Evolutionary conservation across 139 green algal genomes (phyloP).

Genomic region (Dunaliella sp.): DNA sequence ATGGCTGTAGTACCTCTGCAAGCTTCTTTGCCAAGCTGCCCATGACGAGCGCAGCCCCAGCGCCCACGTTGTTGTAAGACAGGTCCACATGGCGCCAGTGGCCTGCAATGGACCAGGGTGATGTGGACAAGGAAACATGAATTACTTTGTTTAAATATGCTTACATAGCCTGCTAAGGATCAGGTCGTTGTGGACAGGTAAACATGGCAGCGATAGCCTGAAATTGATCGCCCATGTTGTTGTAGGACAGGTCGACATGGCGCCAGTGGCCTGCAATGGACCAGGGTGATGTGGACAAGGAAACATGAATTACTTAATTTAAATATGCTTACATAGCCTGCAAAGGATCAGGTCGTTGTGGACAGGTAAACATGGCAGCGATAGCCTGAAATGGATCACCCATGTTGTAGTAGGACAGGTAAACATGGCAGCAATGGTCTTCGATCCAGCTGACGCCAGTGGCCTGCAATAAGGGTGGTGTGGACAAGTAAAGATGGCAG

Average conservation of each 20-base stretch:
- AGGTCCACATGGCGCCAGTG: conserved; percentile 35
- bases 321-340: no score
- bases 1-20: conserved; percentile 15
- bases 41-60: conserved; percentile 21
- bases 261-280: conserved; percentile 29
- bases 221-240: conserved; percentile 40
- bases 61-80: conserved; percentile 39
- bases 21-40: conserved; percentile 18
- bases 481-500: background rate
- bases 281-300: background rate
- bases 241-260: conserved; percentile 35
- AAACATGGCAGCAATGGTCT: conserved; percentile 31
- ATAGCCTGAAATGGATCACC: no score
- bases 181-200: no score
- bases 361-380: no score
- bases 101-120: conserved; percentile 6
- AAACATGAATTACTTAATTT: no score
- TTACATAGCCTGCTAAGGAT: no score
- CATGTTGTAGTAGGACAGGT: conserved; percentile 42
- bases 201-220: no score
- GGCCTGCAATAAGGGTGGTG: no score
- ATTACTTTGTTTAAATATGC: no score
- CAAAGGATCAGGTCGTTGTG: no score
- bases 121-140: background rate
- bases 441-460: no score